Conservation (phyloP, 495 filamentous ascomycete species). For the Penicillium coffeae region DNA sequence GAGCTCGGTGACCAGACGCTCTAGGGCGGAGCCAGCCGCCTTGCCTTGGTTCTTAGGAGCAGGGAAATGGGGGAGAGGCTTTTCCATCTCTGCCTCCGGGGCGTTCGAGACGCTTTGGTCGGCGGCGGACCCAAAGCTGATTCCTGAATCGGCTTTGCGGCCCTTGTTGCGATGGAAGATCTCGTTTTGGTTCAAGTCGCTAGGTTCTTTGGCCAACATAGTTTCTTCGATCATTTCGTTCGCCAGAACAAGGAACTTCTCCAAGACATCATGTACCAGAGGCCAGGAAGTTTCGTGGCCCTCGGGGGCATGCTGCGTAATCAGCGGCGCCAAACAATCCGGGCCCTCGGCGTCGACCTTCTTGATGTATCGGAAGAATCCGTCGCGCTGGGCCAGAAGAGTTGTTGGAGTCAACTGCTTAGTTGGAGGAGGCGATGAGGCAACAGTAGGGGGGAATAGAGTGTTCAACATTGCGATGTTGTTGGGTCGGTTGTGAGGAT, state of each 20-base stretch:
- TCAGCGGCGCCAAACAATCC: conserved; percentile 51
- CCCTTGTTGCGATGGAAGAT: conserved; percentile 33
- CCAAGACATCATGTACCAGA: conserved; percentile 48
- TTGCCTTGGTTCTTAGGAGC: conserved; percentile 22
- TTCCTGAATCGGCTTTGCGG: conserved; percentile 61
- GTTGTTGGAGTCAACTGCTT: conserved; percentile 51
- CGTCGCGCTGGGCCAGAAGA: conserved; percentile 56
- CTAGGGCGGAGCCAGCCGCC: conserved; percentile 48
- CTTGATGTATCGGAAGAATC: conserved; percentile 64
- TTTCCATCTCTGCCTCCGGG: conserved; percentile 32
- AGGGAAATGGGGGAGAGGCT: conserved; percentile 46
- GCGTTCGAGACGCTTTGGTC: conserved; percentile 27
- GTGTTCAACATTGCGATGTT: conserved; percentile 76
- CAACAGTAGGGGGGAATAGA: conserved; percentile 58
- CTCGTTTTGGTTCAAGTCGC: conserved; percentile 36
- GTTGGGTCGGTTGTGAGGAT: conserved; percentile 63
- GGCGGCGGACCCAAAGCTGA: conserved; percentile 51
- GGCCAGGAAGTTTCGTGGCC: conserved; percentile 57
- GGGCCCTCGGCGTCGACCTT: conserved; percentile 57
- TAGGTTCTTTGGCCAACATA: conserved; percentile 42
- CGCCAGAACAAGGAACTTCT: conserved; percentile 58
- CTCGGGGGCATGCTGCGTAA: conserved; percentile 47
- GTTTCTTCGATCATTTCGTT: conserved; percentile 62
- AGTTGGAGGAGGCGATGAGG: conserved; percentile 46
- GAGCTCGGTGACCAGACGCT: conserved; percentile 56